These are phyloP conservation scores for Ambrosia trifida DNA, from an alignment of 129 eudicot species.

Conservation along the genomic window DNA sequence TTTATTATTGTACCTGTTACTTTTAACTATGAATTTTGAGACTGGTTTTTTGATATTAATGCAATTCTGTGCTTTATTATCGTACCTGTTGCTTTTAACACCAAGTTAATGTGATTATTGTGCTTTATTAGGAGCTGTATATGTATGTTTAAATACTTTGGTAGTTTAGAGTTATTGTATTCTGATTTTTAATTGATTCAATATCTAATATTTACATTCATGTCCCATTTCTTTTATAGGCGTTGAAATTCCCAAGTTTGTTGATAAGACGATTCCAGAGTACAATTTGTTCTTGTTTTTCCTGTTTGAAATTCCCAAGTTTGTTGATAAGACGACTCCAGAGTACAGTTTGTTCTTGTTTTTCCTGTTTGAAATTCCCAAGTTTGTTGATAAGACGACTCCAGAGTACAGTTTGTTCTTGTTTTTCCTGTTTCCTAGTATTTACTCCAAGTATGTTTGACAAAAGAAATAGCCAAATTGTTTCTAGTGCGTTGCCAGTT, in stretches of 20 bases:
- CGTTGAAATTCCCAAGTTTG: slow-evolving; percentile 80
- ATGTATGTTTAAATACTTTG: not conserved
- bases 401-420: too few relatives aligned
- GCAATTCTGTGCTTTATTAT: not conserved
- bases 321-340: too few relatives aligned
- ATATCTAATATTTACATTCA: not conserved
- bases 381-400: too few relatives aligned
- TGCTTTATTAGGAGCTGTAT: not conserved
- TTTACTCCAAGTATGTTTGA: too few relatives aligned
- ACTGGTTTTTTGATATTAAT: not conserved
- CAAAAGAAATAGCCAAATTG: not conserved
- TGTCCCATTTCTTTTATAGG: slow-evolving; percentile 36
- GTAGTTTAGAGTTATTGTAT: not conserved
- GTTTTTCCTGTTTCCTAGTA: not conserved
- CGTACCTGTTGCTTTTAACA: too few relatives aligned
- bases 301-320: too few relatives aligned
- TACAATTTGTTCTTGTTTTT: too few relatives aligned
- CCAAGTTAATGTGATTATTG: too few relatives aligned
- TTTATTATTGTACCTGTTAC: not conserved
- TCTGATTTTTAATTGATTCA: not conserved
- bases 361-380: too few relatives aligned
- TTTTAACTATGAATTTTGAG: not conserved
- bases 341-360: too few relatives aligned
- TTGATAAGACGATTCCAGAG: slow-evolving; percentile 76
- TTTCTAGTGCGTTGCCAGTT: not conserved